A percentile compares a stretch with the other conserved stretches of the same genome.
Conservation (phyloP, 1,139 yeast genomes). For the Yamadazyma diospyri region DNA sequence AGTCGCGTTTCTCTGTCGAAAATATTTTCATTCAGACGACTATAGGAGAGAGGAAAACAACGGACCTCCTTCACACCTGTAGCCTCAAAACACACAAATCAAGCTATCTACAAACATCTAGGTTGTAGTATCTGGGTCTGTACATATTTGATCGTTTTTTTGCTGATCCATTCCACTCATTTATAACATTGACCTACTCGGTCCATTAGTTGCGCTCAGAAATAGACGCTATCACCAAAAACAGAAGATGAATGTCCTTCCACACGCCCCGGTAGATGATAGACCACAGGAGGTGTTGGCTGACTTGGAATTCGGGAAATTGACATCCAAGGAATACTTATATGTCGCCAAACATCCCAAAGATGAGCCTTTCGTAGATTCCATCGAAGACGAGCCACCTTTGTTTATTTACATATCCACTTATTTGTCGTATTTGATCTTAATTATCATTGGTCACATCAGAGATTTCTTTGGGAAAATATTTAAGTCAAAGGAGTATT, state of each 20-base stretch:
- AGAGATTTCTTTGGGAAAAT: slow-evolving; percentile 83
- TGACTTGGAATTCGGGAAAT: slow-evolving; percentile 62
- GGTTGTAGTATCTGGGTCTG: too few relatives aligned
- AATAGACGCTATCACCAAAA: too few relatives aligned
- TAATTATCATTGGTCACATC: slow-evolving; percentile 84
- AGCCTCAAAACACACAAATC: too few relatives aligned
- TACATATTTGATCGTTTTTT: too few relatives aligned
- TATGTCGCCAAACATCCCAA: slow-evolving; percentile 51
- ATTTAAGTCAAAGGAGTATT: slow-evolving; percentile 62
- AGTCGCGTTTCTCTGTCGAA: too few relatives aligned
- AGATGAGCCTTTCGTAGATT: slow-evolving; percentile 54
- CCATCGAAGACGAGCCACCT: slow-evolving; percentile 82
- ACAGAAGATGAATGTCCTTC: slow-evolving; percentile 32
- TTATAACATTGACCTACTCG: too few relatives aligned
- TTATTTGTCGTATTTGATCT: slow-evolving; percentile 74
- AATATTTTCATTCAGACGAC: too few relatives aligned
- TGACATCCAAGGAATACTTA: slow-evolving; percentile 55
- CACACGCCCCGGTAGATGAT: slow-evolving; percentile 47
- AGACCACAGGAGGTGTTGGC: slow-evolving; percentile 50
- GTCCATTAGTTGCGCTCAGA: too few relatives aligned
- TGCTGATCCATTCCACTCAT: too few relatives aligned
- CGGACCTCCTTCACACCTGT: too few relatives aligned
- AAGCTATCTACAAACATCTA: too few relatives aligned
- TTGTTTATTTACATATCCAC: slow-evolving; percentile 76
- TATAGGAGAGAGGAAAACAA: too few relatives aligned